Evolutionary conservation across 805 yeast genomes (phyloP).

Genomic region (Candida fluviatilis): DNA sequence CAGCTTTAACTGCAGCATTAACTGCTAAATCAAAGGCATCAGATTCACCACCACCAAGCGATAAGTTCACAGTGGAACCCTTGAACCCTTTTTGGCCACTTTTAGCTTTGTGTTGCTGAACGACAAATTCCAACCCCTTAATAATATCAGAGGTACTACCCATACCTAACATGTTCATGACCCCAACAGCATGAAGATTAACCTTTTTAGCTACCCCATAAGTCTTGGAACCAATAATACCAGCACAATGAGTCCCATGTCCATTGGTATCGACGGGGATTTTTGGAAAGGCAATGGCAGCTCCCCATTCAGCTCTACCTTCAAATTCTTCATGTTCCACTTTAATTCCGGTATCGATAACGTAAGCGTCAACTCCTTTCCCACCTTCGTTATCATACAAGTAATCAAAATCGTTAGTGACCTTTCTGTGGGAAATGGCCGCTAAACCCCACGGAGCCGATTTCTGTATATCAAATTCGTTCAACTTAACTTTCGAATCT

Average conservation of each 20-base stretch:
- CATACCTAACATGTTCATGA: slow-evolving; percentile 33
- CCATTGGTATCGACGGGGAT: slow-evolving; percentile 60
- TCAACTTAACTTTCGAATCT: slow-evolving; percentile 32
- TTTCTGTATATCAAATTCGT: slow-evolving; percentile 28
- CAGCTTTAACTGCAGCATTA: slow-evolving; percentile 52
- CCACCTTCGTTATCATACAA: slow-evolving; percentile 36
- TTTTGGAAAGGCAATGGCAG: slow-evolving; percentile 29
- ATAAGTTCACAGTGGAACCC: slow-evolving; percentile 60
- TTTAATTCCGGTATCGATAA: slow-evolving; percentile 77
- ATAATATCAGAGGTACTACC: slow-evolving; percentile 37
- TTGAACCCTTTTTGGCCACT: slow-evolving; percentile 41
- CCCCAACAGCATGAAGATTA: slow-evolving; percentile 35
- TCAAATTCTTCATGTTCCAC: slow-evolving; percentile 58
- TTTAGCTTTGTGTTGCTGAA: slow-evolving; percentile 28
- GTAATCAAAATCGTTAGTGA: slow-evolving; percentile 21
- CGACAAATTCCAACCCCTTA: slow-evolving; percentile 37
- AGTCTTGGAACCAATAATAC: slow-evolving; percentile 70
- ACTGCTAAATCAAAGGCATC: slow-evolving; percentile 55
- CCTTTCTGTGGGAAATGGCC: slow-evolving; percentile 29
- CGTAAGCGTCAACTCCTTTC: slow-evolving; percentile 60
- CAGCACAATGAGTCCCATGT: slow-evolving; percentile 93
- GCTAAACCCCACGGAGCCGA: slow-evolving; percentile 38
- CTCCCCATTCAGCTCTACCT: slow-evolving; percentile 54
- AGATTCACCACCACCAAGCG: slow-evolving; percentile 55
- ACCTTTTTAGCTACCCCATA: slow-evolving; percentile 76